Evolutionary conservation across 1,139 yeast genomes (phyloP).

Genomic region (Taphrina sp.): DNA sequence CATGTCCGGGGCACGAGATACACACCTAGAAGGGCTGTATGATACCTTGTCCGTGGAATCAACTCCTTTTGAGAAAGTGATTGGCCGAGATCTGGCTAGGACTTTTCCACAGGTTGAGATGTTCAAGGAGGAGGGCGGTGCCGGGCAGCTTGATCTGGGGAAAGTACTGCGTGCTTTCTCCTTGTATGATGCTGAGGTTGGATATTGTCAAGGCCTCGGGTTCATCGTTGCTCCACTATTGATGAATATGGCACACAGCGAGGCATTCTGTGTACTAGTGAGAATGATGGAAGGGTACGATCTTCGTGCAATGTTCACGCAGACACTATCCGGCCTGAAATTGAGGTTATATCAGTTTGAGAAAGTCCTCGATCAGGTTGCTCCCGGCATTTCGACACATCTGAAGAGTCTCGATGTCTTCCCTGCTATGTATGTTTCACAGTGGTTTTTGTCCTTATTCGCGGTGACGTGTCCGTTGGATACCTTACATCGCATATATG

Average conservation of each 20-base stretch:
- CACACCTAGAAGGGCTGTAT: slow-evolving; percentile 46
- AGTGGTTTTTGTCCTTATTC: slow-evolving; percentile 67
- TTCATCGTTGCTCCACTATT: slow-evolving; percentile 64
- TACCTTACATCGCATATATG: slow-evolving; percentile 57
- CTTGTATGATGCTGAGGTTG: slow-evolving; percentile 65
- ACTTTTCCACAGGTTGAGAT: slow-evolving; percentile 61
- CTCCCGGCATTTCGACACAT: slow-evolving; percentile 52
- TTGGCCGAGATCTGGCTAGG: slow-evolving; percentile 60
- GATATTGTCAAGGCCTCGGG: slow-evolving; percentile 66
- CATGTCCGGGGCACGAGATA: slow-evolving; percentile 44
- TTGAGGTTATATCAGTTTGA: slow-evolving; percentile 58
- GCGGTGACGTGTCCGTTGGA: slow-evolving; percentile 60
- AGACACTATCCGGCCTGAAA: slow-evolving; percentile 58
- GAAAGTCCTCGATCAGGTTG: slow-evolving; percentile 48
- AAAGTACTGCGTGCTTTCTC: slow-evolving; percentile 64
- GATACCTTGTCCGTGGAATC: slow-evolving; percentile 48
- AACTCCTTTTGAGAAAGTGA: slow-evolving; percentile 54
- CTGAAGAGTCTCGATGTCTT: slow-evolving; percentile 45
- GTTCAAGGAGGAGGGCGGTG: slow-evolving; percentile 53
- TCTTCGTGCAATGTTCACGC: slow-evolving; percentile 58
- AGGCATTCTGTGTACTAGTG: slow-evolving; percentile 57
- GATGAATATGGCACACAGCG: slow-evolving; percentile 52
- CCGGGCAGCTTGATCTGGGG: slow-evolving; percentile 52
- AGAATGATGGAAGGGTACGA: slow-evolving; percentile 64
- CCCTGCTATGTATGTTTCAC: slow-evolving; percentile 47